Evolutionary conservation across 441 rosid genomes (phyloP).

Genomic region (Eutrema salsugineum): DNA sequence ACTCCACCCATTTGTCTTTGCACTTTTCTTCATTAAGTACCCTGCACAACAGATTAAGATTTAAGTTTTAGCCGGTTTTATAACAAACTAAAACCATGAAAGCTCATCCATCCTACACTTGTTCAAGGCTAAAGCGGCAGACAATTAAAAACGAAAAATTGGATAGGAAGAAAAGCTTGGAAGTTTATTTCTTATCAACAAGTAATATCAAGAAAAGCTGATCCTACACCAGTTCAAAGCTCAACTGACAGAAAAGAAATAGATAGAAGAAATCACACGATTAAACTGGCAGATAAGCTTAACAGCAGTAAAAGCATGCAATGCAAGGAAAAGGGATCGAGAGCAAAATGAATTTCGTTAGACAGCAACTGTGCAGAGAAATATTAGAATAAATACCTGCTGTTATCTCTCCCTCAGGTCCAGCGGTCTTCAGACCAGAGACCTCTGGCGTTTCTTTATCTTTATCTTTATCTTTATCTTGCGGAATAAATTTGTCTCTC

Average conservation of each 20-base stretch:
- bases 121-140: background rate
- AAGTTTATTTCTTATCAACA: background rate
- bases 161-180: background rate
- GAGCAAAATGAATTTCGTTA: background rate
- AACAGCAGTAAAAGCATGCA: conserved; percentile 4
- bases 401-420: conserved; percentile 70
- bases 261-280: background rate
- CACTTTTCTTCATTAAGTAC: conserved; percentile 83
- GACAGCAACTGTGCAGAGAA: background rate
- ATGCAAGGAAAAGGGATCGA: background rate
- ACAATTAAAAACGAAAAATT: background rate
- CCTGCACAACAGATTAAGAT: conserved; percentile 38
- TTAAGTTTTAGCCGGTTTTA: background rate
- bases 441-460: conserved; percentile 57
- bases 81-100: background rate
- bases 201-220: conserved; percentile 1
- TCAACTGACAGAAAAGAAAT: background rate
- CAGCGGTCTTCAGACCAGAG: conserved; percentile 64
- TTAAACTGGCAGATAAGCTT: background rate
- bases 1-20: conserved; percentile 90
- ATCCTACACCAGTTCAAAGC: conserved; percentile 3
- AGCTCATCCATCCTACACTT: background rate
- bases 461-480: conserved; percentile 54
- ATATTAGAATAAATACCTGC: conserved; percentile 46
- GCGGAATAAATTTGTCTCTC: conserved; percentile 56